Base-by-base conservation (phyloP, 768 basidiomycete genomes). In the Steccherinum ochraceum region DNA sequence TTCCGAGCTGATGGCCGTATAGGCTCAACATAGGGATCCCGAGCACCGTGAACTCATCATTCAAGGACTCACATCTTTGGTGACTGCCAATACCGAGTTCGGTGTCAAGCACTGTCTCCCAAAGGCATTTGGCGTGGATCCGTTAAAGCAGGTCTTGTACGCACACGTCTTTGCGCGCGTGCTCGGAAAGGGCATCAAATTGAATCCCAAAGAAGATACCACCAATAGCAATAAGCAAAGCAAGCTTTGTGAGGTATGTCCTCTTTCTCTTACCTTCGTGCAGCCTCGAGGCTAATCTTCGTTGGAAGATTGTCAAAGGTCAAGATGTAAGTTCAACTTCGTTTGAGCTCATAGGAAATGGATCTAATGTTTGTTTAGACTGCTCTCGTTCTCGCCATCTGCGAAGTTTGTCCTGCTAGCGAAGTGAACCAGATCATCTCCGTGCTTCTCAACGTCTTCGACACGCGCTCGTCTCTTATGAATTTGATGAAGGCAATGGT, bases 91-190 rank as follows among this genome's bases (percentile, higher is more conserved):
- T 61, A 83, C 88, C 13, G 89, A 93, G 61, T 85, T 81, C 58
- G 93, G 90, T 4, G 82, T 94, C 62, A 93, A 92, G 64, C 89
- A 94, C 63, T 92, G 87, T 59, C 78, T 94, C 19, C 71, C 82
- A 3, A 72, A 89, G 52, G 89, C 87, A 1, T 92, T 90, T 58
- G 84, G 89, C 58, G 64, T 72, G 19, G 86, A 93, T 60, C 69
- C 75, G 21, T 69, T 77, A 35, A 83, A 86, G 58, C 79, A 90
- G 12, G 74, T 79, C 10, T 89, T 93, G 21, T 96, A 93, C 60
- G 81, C 90, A 12, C 83, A 87, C 58, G 84, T 93, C 5, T 89
- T 94, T 63, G 82, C 87, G 35, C 77, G 84, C 35, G 90, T 90
- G 2, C 76, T 95, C 40, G 76, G 81, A 3, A 82, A 86, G 61